These are phyloP conservation scores for Penicillium verrucosum DNA, from an alignment of 2,329 filamentous ascomycete genomes.

Conservation along the genomic window DNA sequence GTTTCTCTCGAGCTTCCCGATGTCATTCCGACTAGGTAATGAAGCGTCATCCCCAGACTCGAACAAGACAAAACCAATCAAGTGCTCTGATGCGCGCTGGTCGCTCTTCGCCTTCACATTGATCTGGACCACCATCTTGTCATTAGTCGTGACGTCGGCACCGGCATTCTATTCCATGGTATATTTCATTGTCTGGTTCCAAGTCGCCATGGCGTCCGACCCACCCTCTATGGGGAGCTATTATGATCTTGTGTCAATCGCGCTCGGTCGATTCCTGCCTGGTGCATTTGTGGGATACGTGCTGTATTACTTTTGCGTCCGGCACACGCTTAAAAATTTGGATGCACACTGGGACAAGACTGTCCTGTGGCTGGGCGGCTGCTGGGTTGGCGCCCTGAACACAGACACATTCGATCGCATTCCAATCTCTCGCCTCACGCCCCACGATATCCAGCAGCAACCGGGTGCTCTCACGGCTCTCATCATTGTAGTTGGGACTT, in stretches of 20 bases:
- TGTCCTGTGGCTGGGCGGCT: conserved; percentile 58
- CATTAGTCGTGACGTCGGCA: conserved; percentile 56
- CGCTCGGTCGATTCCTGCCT: conserved; percentile 57
- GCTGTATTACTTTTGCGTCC: conserved; percentile 55
- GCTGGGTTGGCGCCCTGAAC: conserved; percentile 60
- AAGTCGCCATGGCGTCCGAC: conserved; percentile 59
- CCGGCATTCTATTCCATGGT: conserved; percentile 55
- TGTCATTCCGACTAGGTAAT: conserved; percentile 44
- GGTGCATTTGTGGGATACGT: conserved; percentile 57
- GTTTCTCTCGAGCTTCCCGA: conserved; percentile 57
- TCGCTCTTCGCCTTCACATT: conserved; percentile 55
- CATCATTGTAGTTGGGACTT: conserved; percentile 50
- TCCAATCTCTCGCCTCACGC: conserved; percentile 60
- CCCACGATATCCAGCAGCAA: conserved; percentile 59
- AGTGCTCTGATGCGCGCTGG: conserved; percentile 59
- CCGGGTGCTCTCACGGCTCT: conserved; percentile 58
- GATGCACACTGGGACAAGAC: conserved; percentile 60
- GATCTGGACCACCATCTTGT: conserved; percentile 52
- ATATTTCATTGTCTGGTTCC: conserved; percentile 57
- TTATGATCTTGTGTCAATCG: conserved; percentile 53
- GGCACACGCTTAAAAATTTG: conserved; percentile 48
- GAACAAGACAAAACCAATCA: conserved; percentile 24
- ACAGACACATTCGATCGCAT: conserved; percentile 64
- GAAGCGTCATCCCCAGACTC: conserved; percentile 23
- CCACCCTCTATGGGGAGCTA: conserved; percentile 55